Percentiles rank a stretch among this genome's conserved stretches.
Conservation (phyloP, 768 basidiomycete genomes). For the Serendipita indica region DNA sequence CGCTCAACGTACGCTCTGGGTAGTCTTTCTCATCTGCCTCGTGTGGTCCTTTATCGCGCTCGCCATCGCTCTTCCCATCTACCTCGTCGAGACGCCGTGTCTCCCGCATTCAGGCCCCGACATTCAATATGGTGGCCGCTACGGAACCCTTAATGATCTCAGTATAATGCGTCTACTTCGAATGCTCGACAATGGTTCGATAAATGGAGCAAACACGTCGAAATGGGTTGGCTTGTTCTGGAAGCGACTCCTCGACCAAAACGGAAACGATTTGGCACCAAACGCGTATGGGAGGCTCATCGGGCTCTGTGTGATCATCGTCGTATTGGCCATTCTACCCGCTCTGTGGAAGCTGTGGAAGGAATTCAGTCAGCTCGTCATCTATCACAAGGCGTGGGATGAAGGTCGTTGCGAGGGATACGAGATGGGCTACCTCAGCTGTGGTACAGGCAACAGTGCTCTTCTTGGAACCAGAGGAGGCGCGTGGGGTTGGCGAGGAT, state of each 20-base stretch:
- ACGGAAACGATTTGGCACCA: conserved; percentile 26
- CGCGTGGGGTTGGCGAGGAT: conserved; percentile 15
- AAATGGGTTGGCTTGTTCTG: not conserved
- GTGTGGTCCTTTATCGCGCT: conserved; percentile 58
- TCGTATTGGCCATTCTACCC: conserved; percentile 49
- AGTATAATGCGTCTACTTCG: conserved; percentile 61
- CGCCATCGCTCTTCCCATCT: conserved; percentile 57
- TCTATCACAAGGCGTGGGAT: conserved; percentile 44
- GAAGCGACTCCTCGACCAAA: not conserved
- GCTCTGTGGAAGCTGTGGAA: conserved; percentile 47
- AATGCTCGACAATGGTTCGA: conserved; percentile 25
- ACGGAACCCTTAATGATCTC: conserved; percentile 58
- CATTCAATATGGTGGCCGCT: conserved; percentile 38
- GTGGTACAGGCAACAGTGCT: conserved; percentile 17
- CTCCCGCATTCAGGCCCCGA: conserved; percentile 35
- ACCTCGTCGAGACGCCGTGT: conserved; percentile 55
- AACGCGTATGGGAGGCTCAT: conserved; percentile 50
- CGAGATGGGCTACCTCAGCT: conserved; percentile 59
- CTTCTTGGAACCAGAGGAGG: conserved; percentile 19
- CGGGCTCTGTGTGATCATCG: conserved; percentile 44
- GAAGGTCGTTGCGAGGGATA: conserved; percentile 47
- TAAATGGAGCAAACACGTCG: conserved; percentile 14
- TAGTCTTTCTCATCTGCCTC: conserved; percentile 44
- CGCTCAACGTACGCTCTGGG: conserved; percentile 54
- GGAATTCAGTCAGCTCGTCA: conserved; percentile 44